Base-by-base conservation (phyloP, 805 yeast species). In the Metschnikowia similis region DNA sequence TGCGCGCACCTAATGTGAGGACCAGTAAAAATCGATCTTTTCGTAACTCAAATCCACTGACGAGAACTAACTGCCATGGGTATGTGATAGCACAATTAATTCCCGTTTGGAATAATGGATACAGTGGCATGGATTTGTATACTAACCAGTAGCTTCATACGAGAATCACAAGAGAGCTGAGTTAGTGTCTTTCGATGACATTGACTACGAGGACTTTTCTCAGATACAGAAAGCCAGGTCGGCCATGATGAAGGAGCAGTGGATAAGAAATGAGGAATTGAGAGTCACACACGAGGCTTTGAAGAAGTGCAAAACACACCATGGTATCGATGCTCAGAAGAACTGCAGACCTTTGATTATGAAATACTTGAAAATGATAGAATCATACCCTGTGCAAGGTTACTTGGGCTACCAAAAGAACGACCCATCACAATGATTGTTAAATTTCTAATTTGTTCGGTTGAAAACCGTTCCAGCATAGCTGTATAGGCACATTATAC, bases 341-440 rank as follows among this genome's bases (percentile, higher is more conserved):
- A 88, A 86, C 67, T 88, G 96, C 72, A 81, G 84, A 67, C 87
- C 87, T 42, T 73, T 88, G 60, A 86, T 90, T 30, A 84, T 85
- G 70, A 81, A 75, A 71, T 87, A 88, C 66, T 71, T 88, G 74
- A 87, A 84, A 59, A 76, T 88, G 87, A 74, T 87, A 50, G 91
- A 89, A 49, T 69, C 77, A 45, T 79, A 85, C 58, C 79, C 82
- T 58, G 77, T 85, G 52, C 78, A 81, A 58, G 96, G 96, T 40
- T 87, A 77, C 70, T 72, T 83, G 63, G 92, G 89, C n/a, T 87
- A 87, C 72, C 95, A 88, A 73, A 85, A 88, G 79, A 87, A 87
- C 70, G 96, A 87, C 64, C 94, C 92, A 41, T 75, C 87, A 35
- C 85, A 87, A 72, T 85, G 32, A 32, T 41, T 32, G 45, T 31